Conservation (phyloP, 2,329 filamentous ascomycete genomes). For the Hypomyces rosellus region DNA sequence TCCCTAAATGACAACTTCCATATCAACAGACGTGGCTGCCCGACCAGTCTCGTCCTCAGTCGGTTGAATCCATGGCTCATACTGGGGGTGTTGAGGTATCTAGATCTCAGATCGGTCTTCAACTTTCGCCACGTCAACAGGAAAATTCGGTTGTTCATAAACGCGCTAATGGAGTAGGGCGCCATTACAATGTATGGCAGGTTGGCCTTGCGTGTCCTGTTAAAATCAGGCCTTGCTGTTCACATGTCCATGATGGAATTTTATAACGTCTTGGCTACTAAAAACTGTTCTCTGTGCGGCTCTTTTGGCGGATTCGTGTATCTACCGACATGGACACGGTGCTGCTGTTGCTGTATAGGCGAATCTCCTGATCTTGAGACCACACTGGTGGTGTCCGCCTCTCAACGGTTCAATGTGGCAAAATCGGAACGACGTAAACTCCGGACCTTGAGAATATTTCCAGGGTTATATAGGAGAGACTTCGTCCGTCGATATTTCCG, state of each 20-base stretch:
- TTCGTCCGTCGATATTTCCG: conserved; percentile 1
- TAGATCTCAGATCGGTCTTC: conserved; percentile 9
- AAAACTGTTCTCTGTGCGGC: conserved; percentile 9
- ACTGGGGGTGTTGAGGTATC: neutral
- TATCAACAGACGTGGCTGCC: no score
- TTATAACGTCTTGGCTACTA: conserved; percentile 1
- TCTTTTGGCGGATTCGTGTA: conserved; percentile 10
- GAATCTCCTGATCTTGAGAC: conserved; percentile 4
- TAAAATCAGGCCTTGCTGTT: conserved; percentile 3
- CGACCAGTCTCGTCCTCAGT: no score
- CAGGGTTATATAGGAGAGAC: neutral
- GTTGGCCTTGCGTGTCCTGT: conserved; percentile 6
- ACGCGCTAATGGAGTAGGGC: conserved; percentile 12
- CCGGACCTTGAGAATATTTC: conserved; percentile 3
- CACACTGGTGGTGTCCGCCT: conserved; percentile 6
- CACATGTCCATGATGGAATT: conserved; percentile 8
- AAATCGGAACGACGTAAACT: conserved; percentile 2
- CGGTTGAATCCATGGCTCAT: no score
- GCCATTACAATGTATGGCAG: conserved; percentile 3
- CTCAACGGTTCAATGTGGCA: conserved; percentile 5
- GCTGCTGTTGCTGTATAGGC: conserved; percentile 10
- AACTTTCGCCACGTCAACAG: conserved; percentile 6
- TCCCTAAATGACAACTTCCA: no score
- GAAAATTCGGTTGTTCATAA: neutral
- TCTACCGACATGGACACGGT: conserved; percentile 7